phyloP scores from a whole-genome alignment of 2,329 filamentous ascomycete species.

The Pseudogymnoascus sp. region DNA sequence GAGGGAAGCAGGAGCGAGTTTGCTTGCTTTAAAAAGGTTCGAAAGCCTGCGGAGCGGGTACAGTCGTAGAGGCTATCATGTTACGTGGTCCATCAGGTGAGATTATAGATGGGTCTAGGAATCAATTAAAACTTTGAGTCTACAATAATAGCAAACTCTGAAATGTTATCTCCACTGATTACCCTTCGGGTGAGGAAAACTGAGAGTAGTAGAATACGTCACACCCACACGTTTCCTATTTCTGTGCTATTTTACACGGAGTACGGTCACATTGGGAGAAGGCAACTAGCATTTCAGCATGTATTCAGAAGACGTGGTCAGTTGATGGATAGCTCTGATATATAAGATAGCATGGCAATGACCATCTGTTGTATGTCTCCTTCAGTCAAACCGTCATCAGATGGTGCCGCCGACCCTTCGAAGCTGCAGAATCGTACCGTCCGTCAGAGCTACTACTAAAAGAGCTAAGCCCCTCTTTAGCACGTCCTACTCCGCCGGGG shows the following conservation, averaged over 20 bases:
- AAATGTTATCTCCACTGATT: too few species aligned
- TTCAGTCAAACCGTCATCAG: neutral
- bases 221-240: neutral
- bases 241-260: neutral
- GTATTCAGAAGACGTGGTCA: neutral
- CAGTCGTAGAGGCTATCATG: neutral
- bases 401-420: neutral
- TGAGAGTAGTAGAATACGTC: neutral
- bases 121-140: neutral
- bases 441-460: neutral
- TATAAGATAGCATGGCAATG: neutral
- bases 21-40: slow-evolving; percentile 65
- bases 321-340: neutral
- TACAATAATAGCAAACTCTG: neutral
- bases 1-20: slow-evolving; percentile 82
- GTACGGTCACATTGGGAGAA: neutral
- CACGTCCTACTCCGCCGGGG: neutral
- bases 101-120: neutral
- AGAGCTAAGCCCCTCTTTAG: neutral
- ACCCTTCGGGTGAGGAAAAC: too few species aligned
- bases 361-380: neutral
- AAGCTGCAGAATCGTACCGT: neutral
- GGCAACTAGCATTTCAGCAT: neutral
- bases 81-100: neutral
- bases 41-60: slow-evolving; percentile 13